These are phyloP conservation scores for Diplodia sapinea DNA, from an alignment of 2,329 filamentous ascomycete species.

Conservation along the genomic window DNA sequence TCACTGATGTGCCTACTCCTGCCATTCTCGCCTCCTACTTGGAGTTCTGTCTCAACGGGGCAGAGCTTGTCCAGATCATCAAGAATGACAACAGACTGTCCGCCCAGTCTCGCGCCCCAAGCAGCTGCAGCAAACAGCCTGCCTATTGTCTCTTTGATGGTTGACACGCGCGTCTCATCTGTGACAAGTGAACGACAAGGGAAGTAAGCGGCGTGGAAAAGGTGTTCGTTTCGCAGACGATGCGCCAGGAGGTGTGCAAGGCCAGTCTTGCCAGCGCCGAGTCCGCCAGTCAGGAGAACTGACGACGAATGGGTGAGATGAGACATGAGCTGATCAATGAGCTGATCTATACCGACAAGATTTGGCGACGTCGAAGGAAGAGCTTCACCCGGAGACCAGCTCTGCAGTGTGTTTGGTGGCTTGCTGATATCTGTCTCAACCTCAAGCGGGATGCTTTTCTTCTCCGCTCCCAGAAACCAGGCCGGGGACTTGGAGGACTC, in stretches of 20 bases:
- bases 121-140: conserved; percentile 86
- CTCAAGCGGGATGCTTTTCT: conserved; percentile 70
- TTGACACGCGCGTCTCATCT: conserved; percentile 86
- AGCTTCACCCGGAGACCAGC: conserved; percentile 61
- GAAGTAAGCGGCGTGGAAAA: conserved; percentile 86
- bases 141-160: conserved; percentile 86
- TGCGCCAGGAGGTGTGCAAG: conserved; percentile 78
- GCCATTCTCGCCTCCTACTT: conserved; percentile 91
- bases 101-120: conserved; percentile 88
- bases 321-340: conserved; percentile 73
- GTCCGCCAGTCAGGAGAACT: conserved; percentile 83
- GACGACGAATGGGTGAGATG: conserved; percentile 87
- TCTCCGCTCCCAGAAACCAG: conserved; percentile 82
- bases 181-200: conserved; percentile 85
- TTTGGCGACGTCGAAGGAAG: conserved; percentile 61
- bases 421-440: conserved; percentile 73
- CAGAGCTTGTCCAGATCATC: conserved; percentile 95
- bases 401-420: conserved; percentile 39
- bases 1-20: conserved; percentile 92
- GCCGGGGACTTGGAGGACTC: conserved; percentile 58
- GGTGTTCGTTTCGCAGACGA: conserved; percentile 70
- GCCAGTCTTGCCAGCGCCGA: conserved; percentile 88
- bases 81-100: conserved; percentile 81
- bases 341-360: conserved; percentile 82
- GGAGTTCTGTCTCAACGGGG: conserved; percentile 90